Evolutionary conservation across 345 rosid species (phyloP).

Genomic region (Cardamine resedifolia): DNA sequence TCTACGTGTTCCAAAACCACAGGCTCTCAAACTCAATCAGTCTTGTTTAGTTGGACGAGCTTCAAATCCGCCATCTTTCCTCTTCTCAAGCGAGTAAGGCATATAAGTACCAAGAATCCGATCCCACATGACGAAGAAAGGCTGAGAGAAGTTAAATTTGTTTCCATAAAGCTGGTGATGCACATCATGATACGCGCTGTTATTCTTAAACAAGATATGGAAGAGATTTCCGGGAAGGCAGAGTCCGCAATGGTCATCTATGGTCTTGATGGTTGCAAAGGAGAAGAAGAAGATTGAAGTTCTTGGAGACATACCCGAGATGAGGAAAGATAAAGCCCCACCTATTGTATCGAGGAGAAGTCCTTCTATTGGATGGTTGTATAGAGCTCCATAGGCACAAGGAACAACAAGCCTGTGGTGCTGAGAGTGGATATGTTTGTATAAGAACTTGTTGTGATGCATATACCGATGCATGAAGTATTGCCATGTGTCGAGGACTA

Average conservation of each 20-base stretch:
- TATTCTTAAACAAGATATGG: conserved; percentile 64
- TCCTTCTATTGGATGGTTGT: conserved; percentile 80
- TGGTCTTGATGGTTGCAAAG: conserved; percentile 77
- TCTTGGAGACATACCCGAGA: conserved; percentile 88
- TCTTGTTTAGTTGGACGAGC: conserved; percentile 52
- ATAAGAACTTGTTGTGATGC: conserved; percentile 81
- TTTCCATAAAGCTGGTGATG: conserved; percentile 72
- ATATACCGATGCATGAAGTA: conserved; percentile 79
- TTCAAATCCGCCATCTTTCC: conserved; percentile 63
- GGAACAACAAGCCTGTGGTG: conserved; percentile 84
- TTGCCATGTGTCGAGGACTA: conserved; percentile 81
- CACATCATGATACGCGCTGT: conserved; percentile 69
- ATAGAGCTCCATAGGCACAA: conserved; percentile 76
- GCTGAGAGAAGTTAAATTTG: conserved; percentile 71
- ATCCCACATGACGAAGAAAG: conserved; percentile 69
- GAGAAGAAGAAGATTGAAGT: conserved; percentile 83
- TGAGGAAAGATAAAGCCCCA: conserved; percentile 73
- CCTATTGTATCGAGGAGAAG: conserved; percentile 74
- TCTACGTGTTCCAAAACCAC: conserved; percentile 16
- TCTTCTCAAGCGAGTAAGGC: conserved; percentile 67
- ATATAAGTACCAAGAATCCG: conserved; percentile 65
- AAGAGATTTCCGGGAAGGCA: conserved; percentile 73
- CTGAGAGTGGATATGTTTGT: conserved; percentile 72
- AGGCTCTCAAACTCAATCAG: conserved; percentile 19
- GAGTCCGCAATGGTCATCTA: conserved; percentile 74